These are phyloP conservation scores for Lyophyllum shimeji DNA, from an alignment of 768 basidiomycete species.

Conservation along the genomic window DNA sequence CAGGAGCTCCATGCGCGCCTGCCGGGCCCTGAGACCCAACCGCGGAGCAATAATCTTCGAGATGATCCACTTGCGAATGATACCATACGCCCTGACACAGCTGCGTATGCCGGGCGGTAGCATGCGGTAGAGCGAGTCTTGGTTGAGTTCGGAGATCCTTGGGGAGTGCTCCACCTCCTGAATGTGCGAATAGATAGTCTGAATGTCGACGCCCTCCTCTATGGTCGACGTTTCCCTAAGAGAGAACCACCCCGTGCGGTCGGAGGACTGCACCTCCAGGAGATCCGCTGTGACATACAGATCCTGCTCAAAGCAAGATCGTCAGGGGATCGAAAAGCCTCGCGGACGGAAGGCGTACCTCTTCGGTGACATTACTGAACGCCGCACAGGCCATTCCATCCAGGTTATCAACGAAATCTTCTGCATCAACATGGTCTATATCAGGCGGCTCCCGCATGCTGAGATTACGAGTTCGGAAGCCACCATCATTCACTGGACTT, in stretches of 20 bases:
- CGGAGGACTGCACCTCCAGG: slow-evolving; percentile 77
- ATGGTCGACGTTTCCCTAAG: slow-evolving; percentile 49
- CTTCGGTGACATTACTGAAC: slow-evolving; percentile 75
- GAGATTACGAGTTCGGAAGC: slow-evolving; percentile 32
- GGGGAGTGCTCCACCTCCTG: slow-evolving; percentile 72
- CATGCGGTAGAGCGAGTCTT: slow-evolving; percentile 71
- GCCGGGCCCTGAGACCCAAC: slow-evolving; percentile 62
- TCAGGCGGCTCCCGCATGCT: slow-evolving; percentile 54
- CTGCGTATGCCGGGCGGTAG: slow-evolving; percentile 75
- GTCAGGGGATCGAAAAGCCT: slow-evolving; percentile 1
- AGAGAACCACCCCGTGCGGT: slow-evolving; percentile 79
- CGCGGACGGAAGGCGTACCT: slow-evolving; percentile 43
- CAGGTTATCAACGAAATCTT: slow-evolving; percentile 74
- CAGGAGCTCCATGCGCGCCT: slow-evolving; percentile 71
- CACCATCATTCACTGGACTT: slow-evolving; percentile 16
- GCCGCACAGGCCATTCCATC: slow-evolving; percentile 77
- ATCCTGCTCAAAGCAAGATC: slow-evolving; percentile 46
- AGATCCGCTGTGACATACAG: slow-evolving; percentile 76
- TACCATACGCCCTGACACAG: slow-evolving; percentile 72
- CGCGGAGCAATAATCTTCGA: slow-evolving; percentile 65
- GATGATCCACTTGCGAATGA: slow-evolving; percentile 79
- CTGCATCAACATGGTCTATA: slow-evolving; percentile 60
- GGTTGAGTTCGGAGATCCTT: slow-evolving; percentile 66
- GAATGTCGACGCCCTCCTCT: slow-evolving; percentile 73
- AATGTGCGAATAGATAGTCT: slow-evolving; percentile 74